Evolutionary conservation across 768 basidiomycete genomes (phyloP), one percentile per base, ranked within the genome.

Genomic region (Arthromyces matolae): DNA sequence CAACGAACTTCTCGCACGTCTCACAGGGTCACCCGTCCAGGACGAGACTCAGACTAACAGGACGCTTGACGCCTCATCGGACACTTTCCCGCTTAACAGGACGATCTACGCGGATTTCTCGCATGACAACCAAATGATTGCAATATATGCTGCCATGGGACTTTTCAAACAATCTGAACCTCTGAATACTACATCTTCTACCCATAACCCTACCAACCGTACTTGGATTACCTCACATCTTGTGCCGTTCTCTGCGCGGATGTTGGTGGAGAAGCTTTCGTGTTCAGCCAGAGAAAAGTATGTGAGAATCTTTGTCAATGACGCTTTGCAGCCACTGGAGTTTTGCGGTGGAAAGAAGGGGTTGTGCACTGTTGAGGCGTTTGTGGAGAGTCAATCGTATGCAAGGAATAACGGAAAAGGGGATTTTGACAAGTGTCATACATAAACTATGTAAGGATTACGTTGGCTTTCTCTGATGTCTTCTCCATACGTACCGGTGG

Each of bases 1-100:
- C 59, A 93, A 92, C 61, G 92, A 94, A 67, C 77, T 95, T n/a
- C 62, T 94, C 18, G 88, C 89, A 0, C 80, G 93, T 9, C 73
- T 95, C 35, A 88, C 84, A 0, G 72, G 73, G 12, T 64, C 61
- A 13, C 77, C 81, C 2, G 85, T 89, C 24, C 61, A 61, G 32
- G 89, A 91, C 63, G 58, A 75, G 52, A 91, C 89, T 0, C 84
- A 86, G 56, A 88, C 86, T 2, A 93, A 93, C 64, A 65, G 64
- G 8, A 92, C 89, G 0, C 74, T 93, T 23, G 82, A 86, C 59
- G 57, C 69, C 0, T 72, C 76, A 4, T 78, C 80, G 0, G 55
- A 56, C 10, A 89, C 86, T 0, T 93, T 93, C 69, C 89, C 90
- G 0, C 73, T 88, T 9, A 57, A 81, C 49, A 76, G 78, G 49